These are phyloP conservation scores for Hypsizygus ulmarius DNA, from an alignment of 1,284 basidiomycete species.

Conservation along the genomic window DNA sequence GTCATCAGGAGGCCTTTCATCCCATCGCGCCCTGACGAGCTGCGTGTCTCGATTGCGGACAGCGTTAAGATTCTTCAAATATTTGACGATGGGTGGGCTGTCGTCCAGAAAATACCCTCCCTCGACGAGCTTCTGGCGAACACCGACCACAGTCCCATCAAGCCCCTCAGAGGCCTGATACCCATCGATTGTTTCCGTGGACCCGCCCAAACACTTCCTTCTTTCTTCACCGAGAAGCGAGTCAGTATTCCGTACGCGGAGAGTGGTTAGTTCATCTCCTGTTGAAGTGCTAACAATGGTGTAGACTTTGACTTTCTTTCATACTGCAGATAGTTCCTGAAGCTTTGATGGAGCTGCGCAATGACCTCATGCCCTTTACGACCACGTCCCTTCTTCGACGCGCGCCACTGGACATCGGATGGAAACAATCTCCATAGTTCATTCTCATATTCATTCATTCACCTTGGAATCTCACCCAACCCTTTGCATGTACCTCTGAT, in stretches of 20 bases:
- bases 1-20: constrained; percentile 53
- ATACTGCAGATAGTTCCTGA: no score
- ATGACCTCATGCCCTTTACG: no score
- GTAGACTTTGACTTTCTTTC: no score
- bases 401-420: no score
- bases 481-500: not conserved
- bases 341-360: no score
- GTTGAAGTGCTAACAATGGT: not conserved
- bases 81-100: constrained; percentile 69
- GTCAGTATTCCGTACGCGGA: constrained; percentile 31
- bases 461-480: no score
- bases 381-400: no score
- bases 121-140: constrained; percentile 21
- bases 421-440: no score
- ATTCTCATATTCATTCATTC: no score
- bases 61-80: constrained; percentile 47
- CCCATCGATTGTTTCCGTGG: constrained; percentile 62
- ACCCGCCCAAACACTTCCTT: constrained; percentile 43
- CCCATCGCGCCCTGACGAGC: constrained; percentile 58
- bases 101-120: constrained; percentile 42
- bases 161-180: constrained; percentile 36
- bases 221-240: constrained; percentile 49
- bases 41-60: constrained; percentile 51
- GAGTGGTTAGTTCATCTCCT: not conserved
- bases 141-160: constrained; percentile 14